These are phyloP conservation scores for Oryza brachyantha DNA, from an alignment of 176 grass and related monocot species.

Conservation along the genomic window DNA sequence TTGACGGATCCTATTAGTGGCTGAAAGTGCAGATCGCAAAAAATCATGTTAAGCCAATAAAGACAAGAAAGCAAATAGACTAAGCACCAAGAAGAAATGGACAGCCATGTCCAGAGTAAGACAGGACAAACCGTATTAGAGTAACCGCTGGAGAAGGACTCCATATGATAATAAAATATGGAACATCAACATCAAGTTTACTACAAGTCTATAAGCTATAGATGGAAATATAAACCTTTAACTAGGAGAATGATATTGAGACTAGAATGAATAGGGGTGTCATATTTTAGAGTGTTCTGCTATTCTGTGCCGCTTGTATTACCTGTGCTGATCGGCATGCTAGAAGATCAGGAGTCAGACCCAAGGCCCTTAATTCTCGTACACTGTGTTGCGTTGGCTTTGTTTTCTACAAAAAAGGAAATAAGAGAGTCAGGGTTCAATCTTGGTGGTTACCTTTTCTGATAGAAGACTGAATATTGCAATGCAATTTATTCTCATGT, in stretches of 20 bases:
- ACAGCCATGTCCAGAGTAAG: conserved; percentile 1
- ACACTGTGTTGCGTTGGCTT: conserved; percentile 99
- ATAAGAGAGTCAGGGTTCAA: background rate
- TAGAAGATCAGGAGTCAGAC: conserved; percentile 93
- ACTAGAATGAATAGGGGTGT: background rate
- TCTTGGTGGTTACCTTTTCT: background rate
- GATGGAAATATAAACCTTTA: background rate
- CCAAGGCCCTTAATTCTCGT: conserved; percentile 87
- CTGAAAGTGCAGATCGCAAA: conserved; percentile 48
- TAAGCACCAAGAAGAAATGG: background rate
- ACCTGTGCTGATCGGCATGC: conserved; percentile 95
- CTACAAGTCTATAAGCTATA: background rate
- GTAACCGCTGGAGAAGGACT: background rate
- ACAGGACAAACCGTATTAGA: background rate
- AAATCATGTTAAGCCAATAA: conserved; percentile 19
- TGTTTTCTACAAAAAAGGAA: conserved; percentile 75
- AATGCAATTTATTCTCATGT: background rate
- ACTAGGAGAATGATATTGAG: background rate
- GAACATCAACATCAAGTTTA: background rate
- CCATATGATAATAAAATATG: conserved; percentile 13
- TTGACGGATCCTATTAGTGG: conserved; percentile 77
- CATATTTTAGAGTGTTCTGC: background rate
- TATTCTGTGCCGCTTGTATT: conserved; percentile 9
- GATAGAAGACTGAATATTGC: conserved; percentile 8
- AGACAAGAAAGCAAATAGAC: conserved; percentile 23